These are phyloP conservation scores for Carex pumila DNA, from an alignment of 176 grass and related monocot species.

Conservation along the genomic window DNA sequence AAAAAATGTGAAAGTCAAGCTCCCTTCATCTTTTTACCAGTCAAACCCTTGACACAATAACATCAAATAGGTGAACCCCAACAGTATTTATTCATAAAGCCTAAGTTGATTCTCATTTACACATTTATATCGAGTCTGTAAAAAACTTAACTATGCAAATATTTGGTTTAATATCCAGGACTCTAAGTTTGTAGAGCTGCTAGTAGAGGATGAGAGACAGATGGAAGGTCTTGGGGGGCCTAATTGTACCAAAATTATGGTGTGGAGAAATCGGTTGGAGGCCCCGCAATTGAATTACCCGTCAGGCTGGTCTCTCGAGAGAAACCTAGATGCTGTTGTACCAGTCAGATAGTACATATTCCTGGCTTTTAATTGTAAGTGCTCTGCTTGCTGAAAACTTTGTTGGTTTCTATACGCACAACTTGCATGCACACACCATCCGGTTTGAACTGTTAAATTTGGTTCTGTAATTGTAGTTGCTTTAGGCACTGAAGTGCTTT, in stretches of 20 bases:
- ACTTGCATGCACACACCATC: not conserved
- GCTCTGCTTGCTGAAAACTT: constrained; percentile 9
- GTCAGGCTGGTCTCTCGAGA: constrained; percentile 49
- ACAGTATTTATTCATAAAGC: not conserved
- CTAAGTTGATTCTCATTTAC: not conserved
- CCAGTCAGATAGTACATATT: constrained; percentile 34
- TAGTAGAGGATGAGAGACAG: constrained; percentile 76
- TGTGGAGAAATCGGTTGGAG: constrained; percentile 66
- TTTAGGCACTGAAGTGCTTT: constrained; percentile 1
- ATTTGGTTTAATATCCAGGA: constrained; percentile 49
- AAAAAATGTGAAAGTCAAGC: not conserved
- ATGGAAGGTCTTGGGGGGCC: constrained; percentile 69
- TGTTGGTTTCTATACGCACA: not conserved
- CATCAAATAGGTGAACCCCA: not conserved
- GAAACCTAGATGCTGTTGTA: constrained; percentile 41
- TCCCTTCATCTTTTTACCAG: not conserved
- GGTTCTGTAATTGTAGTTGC: not conserved
- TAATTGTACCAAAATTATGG: constrained; percentile 75
- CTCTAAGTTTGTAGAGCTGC: constrained; percentile 66
- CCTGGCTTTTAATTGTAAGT: constrained; percentile 25
- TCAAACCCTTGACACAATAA: not conserved
- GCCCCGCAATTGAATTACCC: constrained; percentile 49
- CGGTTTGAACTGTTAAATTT: not conserved
- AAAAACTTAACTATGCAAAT: constrained; percentile 14
- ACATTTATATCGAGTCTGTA: not conserved